phyloP scores from a whole-genome alignment of 2,329 filamentous ascomycete genomes.

The Hymenotorrendiella dingleyae region DNA sequence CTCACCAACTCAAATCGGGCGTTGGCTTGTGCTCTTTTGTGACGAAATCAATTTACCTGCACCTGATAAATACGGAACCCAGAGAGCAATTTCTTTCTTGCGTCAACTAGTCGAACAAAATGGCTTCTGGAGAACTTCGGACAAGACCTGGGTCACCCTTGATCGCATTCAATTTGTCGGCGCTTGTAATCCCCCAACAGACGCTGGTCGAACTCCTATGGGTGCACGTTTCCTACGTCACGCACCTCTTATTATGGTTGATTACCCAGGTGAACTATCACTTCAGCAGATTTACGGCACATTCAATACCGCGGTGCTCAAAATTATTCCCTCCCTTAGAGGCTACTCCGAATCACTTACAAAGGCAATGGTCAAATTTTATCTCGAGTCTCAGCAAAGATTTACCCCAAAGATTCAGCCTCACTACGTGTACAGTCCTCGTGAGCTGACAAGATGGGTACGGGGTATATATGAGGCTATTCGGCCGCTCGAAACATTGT shows the following conservation, averaged over 20 bases:
- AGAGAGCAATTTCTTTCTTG: slow-evolving; percentile 94
- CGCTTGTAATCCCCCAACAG: slow-evolving; percentile 96
- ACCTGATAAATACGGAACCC: slow-evolving; percentile 94
- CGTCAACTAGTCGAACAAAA: slow-evolving; percentile 98
- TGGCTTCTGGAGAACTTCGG: slow-evolving; percentile 95
- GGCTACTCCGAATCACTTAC: slow-evolving; percentile 93
- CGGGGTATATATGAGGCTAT: slow-evolving; percentile 97
- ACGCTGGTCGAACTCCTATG: slow-evolving; percentile 92
- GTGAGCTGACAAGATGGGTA: slow-evolving; percentile 96
- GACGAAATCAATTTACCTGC: slow-evolving; percentile 99
- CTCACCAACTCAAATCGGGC: slow-evolving; percentile 90
- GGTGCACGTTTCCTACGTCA: slow-evolving; percentile 91
- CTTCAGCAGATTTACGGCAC: slow-evolving; percentile 97
- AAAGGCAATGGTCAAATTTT: slow-evolving; percentile 95
- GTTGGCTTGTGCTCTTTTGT: slow-evolving; percentile 98
- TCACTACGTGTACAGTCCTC: slow-evolving; percentile 98
- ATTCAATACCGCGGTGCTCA: slow-evolving; percentile 92
- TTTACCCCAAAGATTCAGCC: slow-evolving; percentile 97
- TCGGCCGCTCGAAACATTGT: slow-evolving; percentile 78
- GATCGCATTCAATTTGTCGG: slow-evolving; percentile 99
- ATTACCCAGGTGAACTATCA: slow-evolving; percentile 94
- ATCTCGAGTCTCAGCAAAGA: slow-evolving; percentile 84
- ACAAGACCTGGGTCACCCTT: slow-evolving; percentile 96
- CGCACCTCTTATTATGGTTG: slow-evolving; percentile 98
- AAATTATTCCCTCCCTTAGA: slow-evolving; percentile 90